A percentile compares a stretch with the other conserved stretches of the same genome.
Conservation (phyloP, 805 yeast species). For the Candida chilensis region DNA sequence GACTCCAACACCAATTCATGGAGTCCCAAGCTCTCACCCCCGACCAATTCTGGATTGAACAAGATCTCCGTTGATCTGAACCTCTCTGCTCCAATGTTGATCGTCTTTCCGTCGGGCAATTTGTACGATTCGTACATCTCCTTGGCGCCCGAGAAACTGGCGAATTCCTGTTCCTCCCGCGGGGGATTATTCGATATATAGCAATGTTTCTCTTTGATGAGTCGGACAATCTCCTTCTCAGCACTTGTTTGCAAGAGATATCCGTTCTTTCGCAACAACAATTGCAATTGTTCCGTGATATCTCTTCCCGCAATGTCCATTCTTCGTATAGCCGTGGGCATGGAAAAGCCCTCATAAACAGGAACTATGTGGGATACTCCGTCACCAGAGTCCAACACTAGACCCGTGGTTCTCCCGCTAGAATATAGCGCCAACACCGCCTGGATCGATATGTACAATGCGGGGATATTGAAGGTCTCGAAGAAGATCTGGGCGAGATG, state of each 20-base stretch:
- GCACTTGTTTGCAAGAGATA: slow-evolving; percentile 56
- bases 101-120: slow-evolving; percentile 77
- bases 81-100: slow-evolving; percentile 58
- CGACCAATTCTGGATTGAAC: slow-evolving; percentile 71
- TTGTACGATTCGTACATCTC: slow-evolving; percentile 32
- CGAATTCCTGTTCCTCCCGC: slow-evolving; percentile 44
- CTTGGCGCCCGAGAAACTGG: slow-evolving; percentile 7
- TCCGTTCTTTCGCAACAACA: slow-evolving; percentile 63
- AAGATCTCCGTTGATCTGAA: slow-evolving; percentile 75
- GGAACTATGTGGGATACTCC: slow-evolving; percentile 88
- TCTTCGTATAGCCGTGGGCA: slow-evolving; percentile 64
- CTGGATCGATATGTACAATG: slow-evolving; percentile 64
- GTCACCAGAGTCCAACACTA: slow-evolving; percentile 87
- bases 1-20: slow-evolving; percentile 58
- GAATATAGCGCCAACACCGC: slow-evolving; percentile 83
- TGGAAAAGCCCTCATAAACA: slow-evolving; percentile 79
- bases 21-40: slow-evolving; percentile 65
- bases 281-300: slow-evolving; percentile 65
- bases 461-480: slow-evolving; percentile 68
- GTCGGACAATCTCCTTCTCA: slow-evolving; percentile 74
- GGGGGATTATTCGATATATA: slow-evolving; percentile 50
- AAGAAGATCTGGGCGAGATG: slow-evolving; percentile 55
- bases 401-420: slow-evolving; percentile 84
- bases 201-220: slow-evolving; percentile 70
- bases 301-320: slow-evolving; percentile 84